These are phyloP conservation scores for Tremella yokohamensis DNA, from an alignment of 768 basidiomycete species.

Conservation along the genomic window DNA sequence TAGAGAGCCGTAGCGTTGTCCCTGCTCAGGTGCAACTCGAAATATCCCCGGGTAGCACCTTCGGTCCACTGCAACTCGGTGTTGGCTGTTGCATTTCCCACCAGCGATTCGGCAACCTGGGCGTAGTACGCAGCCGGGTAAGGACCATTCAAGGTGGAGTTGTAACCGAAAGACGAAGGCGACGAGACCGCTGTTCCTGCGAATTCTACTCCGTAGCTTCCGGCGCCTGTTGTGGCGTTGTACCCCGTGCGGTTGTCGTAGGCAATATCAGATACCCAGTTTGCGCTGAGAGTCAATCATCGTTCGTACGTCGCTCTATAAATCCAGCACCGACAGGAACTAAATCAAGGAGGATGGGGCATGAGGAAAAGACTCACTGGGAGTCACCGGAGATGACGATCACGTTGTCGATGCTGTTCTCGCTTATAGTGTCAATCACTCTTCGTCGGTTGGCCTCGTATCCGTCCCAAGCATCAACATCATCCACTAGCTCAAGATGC, in stretches of 20 bases:
- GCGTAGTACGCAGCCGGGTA: conserved; percentile 20
- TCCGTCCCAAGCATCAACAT: conserved; percentile 60
- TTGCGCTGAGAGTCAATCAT: conserved; percentile 38
- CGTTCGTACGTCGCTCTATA: not conserved
- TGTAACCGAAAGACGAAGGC: conserved; percentile 54
- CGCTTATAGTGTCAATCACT: conserved; percentile 57
- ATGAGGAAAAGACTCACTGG: conserved; percentile 43
- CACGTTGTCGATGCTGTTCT: conserved; percentile 58
- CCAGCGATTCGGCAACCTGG: conserved; percentile 50
- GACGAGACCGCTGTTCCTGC: conserved; percentile 63
- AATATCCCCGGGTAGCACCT: conserved; percentile 62
- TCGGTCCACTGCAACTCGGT: conserved; percentile 62
- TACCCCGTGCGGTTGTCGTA: conserved; percentile 56
- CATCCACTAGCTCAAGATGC: conserved; percentile 15
- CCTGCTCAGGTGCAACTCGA: conserved; percentile 58
- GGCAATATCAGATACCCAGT: conserved; percentile 62
- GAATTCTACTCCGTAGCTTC: conserved; percentile 62
- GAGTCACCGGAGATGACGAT: conserved; percentile 63
- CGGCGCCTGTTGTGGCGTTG: conserved; percentile 56
- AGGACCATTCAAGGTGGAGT: conserved; percentile 14
- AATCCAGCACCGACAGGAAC: not conserved
- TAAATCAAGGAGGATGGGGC: no score
- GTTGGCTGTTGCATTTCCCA: conserved; percentile 50
- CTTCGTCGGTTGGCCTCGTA: conserved; percentile 60
- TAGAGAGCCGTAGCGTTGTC: conserved; percentile 57